A percentile compares a stretch with the other conserved stretches of the same genome.
Evolutionary conservation across 2,329 filamentous ascomycete genomes (phyloP).

Genomic region (Sarocladiaceae sp.): DNA sequence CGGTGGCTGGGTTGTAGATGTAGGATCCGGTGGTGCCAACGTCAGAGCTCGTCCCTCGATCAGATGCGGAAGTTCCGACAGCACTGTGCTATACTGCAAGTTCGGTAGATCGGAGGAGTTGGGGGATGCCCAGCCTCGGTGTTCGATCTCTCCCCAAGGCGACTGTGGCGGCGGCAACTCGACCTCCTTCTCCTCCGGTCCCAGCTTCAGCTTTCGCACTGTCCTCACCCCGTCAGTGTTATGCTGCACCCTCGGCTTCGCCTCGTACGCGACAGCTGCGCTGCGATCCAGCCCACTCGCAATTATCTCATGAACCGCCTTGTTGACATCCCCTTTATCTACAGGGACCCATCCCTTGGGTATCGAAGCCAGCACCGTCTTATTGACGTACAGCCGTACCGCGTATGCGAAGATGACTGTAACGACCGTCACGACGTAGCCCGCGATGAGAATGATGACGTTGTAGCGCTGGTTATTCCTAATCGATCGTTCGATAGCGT

Average conservation of each 20-base stretch:
- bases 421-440: conserved; percentile 66
- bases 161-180: conserved; percentile 42
- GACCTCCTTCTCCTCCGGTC: conserved; percentile 14
- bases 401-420: conserved; percentile 72
- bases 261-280: conserved; percentile 72
- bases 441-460: conserved; percentile 72
- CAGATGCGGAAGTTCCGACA: conserved; percentile 78
- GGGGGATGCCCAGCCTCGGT: conserved; percentile 84
- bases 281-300: conserved; percentile 66
- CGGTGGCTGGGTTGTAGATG: conserved; percentile 29
- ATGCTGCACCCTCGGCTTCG: conserved; percentile 23
- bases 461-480: conserved; percentile 64
- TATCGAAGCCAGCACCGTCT: conserved; percentile 71
- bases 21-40: conserved; percentile 56
- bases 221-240: conserved; percentile 14
- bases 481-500: conserved; percentile 73
- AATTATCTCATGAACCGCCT: conserved; percentile 70
- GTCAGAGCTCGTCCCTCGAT: conserved; percentile 93
- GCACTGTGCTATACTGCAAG: conserved; percentile 75
- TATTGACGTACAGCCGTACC: conserved; percentile 79
- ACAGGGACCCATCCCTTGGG: conserved; percentile 83
- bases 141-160: conserved; percentile 77
- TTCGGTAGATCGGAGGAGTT: conserved; percentile 66
- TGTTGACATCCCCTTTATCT: conserved; percentile 75
- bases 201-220: conserved; percentile 10